phyloP scores from a whole-genome alignment of 352 stramenopile genomes.

The Plasmopara halstedii region DNA sequence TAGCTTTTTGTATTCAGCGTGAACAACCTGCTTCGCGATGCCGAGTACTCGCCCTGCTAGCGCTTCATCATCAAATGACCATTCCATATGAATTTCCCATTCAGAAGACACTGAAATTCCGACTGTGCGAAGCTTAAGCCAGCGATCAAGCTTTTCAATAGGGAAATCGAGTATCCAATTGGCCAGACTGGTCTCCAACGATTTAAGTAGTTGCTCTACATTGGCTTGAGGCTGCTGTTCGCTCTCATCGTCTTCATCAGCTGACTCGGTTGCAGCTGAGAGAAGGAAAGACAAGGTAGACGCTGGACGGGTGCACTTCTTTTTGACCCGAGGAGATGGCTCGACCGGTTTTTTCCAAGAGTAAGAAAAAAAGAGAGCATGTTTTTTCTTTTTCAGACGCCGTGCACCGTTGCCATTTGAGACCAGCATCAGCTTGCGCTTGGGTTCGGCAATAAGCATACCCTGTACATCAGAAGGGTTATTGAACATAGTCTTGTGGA shows the following conservation, averaged over 20 bases:
- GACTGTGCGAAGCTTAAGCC: slow-evolving; percentile 69
- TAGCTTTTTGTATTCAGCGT: slow-evolving; percentile 50
- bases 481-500: slow-evolving; percentile 84
- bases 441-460: slow-evolving; percentile 69
- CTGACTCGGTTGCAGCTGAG: slow-evolving; percentile 57
- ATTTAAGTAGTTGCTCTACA: slow-evolving; percentile 37
- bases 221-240: slow-evolving; percentile 67
- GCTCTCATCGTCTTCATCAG: slow-evolving; percentile 61
- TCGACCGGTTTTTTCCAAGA: slow-evolving; percentile 79
- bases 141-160: slow-evolving; percentile 57
- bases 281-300: slow-evolving; percentile 77
- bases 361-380: slow-evolving; percentile 65
- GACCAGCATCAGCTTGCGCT: slow-evolving; percentile 76
- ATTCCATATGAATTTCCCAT: slow-evolving; percentile 80
- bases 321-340: slow-evolving; percentile 54
- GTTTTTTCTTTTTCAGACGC: slow-evolving; percentile 83
- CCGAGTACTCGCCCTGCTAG: slow-evolving; percentile 71
- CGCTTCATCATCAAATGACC: slow-evolving; percentile 79
- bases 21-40: slow-evolving; percentile 76
- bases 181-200: slow-evolving; percentile 34
- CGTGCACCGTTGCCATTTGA: slow-evolving; percentile 53
- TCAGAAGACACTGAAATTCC: slow-evolving; percentile 56
- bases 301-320: slow-evolving; percentile 54
- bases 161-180: slow-evolving; percentile 59
- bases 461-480: slow-evolving; percentile 64